A percentile compares a stretch with the other conserved stretches of the same genome.
Evolutionary conservation across 2,329 filamentous ascomycete species (phyloP).

Genomic region (Botrytis galanthina): DNA sequence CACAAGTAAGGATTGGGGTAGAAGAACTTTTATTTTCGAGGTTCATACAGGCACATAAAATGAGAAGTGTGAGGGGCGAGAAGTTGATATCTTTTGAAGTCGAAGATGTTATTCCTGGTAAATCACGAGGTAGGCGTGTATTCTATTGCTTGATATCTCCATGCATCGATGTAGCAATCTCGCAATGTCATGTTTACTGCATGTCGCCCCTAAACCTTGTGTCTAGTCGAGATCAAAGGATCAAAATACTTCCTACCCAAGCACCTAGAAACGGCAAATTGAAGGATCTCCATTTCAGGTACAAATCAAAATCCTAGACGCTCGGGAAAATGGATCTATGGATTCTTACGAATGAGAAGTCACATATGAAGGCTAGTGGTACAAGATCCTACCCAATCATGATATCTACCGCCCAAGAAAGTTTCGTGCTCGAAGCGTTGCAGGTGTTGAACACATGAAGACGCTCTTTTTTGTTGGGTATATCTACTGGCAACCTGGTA

Average conservation of each 20-base stretch:
- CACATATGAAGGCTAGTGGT: neutral
- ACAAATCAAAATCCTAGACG: neutral
- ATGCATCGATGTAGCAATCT: too few species aligned
- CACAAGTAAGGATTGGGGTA: constrained; percentile 2
- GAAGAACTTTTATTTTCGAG: neutral
- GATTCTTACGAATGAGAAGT: neutral
- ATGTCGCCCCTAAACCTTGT: neutral
- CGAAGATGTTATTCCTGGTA: neutral
- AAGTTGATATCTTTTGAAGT: neutral
- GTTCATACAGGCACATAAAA: neutral
- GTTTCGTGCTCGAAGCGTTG: neutral
- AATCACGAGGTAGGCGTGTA: neutral
- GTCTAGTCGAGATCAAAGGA: neutral
- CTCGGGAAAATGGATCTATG: constrained; percentile 1
- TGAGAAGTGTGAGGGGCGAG: neutral
- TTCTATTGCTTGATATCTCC: neutral
- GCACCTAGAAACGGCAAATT: neutral
- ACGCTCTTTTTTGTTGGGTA: neutral
- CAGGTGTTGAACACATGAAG: neutral
- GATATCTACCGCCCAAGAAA: neutral
- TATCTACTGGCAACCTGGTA: neutral
- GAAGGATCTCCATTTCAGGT: constrained; percentile 3
- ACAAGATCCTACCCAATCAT: neutral
- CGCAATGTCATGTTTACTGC: neutral
- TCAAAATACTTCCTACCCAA: neutral